Evolutionary conservation across 2,329 filamentous ascomycete genomes (phyloP), one percentile per base, ranked within the genome.

Genomic region (Didymosphaeria variabile): DNA sequence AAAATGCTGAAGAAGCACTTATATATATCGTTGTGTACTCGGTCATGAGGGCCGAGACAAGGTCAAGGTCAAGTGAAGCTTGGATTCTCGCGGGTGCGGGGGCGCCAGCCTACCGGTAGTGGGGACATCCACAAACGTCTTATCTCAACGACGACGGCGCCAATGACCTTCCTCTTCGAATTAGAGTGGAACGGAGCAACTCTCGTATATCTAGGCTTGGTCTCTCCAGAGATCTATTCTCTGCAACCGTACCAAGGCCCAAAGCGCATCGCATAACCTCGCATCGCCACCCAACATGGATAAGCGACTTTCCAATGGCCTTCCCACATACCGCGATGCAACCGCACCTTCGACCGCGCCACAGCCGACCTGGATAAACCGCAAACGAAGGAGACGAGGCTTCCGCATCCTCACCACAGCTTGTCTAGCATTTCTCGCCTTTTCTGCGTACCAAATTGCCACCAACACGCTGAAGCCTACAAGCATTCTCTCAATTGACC

Each of bases 401-500:
- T 57, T 67, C 31, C 67, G 72, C 1, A 1, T 70, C 23, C 4
- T 74, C 10, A 67, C 64, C 6, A 57, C 67, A 10, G 65, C 63
- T 10, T 65, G 60, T 34, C 45, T 73, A 21, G 58, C 63, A 2
- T 73, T 67, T 49, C 57, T 74, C 12, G 64, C 65, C 10, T 72
- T 58, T 50, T 62, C 62, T 13, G 59, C 67, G 0, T 60, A 66
- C 52, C 63, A 54, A 13, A 69, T 69, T 10, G 59, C 66, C 15
- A 60, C 46, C 31, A 68, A 67, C 36, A 72, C 68, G 3, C 49
- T 51, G 15, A 65, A 62, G 26, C 54, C 61, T n/a, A 31, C 21
- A 29, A 62, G 49, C 26, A 63, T 61, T 2, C 76, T 90, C 3
- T 89, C 87, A 1, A 63, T 82, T 23, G 77, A 83, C 49, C 84